Evolutionary conservation across 192 early-diverging fungal species (phyloP), one percentile per base, ranked within the genome.

Genomic region (Anaeromyces robustus): DNA sequence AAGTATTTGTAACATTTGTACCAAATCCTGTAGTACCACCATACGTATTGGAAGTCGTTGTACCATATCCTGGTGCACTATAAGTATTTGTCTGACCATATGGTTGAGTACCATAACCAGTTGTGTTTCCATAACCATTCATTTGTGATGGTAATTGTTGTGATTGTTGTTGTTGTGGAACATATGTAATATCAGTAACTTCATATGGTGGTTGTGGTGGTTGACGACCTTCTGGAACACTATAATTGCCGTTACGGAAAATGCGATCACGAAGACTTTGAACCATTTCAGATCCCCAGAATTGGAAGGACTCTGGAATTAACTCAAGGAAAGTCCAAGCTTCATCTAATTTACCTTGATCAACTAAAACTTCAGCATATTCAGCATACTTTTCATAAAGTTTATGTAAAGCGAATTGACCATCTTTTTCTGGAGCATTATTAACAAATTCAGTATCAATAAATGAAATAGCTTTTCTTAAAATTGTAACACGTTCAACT

Each of bases 401-500:
- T 0, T 87, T 82, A 29, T 92, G 89, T 78, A 95, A 85, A 29
- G 86, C 78, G 77, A 86, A 89, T 16, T 88, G 80, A 77, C 78
- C 78, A 39, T 79, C 82, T 11, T 77, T 17, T 16, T 31, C 77
- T 0, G 84, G 59, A 16, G 81, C 80, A 82, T 83, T 83, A 30
- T 86, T 81, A 31, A 83, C 77, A 32, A 95, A 82, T 19, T 92
- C 90, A 18, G 92, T 84, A 82, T 99, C 97, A 32, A 95, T 91
- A 86, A 92, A 99, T 77, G 93, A 90, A 77, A 98, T 94, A 1
- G 96, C 98, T 78, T 93, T 92, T 32, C 95, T 92, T 88, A 98
- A 97, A 31, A 99, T 92, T 16, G 95, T 90, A 29, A 98, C 92
- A 86, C 96, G 96, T 82, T 98, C 96, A 77, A 98, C 89, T 18